phyloP scores from a whole-genome alignment of 2,329 filamentous ascomycete species.

The Diaporthe sp. region DNA sequence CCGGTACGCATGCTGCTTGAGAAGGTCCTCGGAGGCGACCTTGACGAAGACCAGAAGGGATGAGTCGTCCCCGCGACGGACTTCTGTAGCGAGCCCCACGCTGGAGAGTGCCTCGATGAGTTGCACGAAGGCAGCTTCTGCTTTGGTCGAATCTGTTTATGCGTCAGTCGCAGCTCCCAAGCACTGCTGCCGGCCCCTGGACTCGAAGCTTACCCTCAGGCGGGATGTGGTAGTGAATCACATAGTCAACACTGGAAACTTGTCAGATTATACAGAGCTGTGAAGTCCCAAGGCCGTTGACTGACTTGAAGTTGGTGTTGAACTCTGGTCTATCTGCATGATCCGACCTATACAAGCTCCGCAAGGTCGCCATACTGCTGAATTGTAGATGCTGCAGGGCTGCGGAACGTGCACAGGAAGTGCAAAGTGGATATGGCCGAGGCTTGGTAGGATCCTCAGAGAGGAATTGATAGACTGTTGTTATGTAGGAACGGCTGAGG shows the following conservation, averaged over 20 bases:
- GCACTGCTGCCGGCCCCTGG: too few species aligned
- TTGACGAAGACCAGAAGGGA: conserved; percentile 88
- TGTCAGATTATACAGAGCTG: conserved; percentile 38
- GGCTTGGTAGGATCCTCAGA: conserved; percentile 4
- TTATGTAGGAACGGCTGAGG: conserved; percentile 16
- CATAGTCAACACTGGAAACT: conserved; percentile 81
- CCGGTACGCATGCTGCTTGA: conserved; percentile 86
- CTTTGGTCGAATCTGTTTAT: conserved; percentile 73
- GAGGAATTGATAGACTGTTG: conserved; percentile 2
- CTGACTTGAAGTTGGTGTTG: conserved; percentile 58
- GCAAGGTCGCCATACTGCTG: conserved; percentile 51
- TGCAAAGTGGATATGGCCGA: conserved; percentile 1
- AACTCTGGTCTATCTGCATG: conserved; percentile 46
- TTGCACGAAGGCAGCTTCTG: conserved; percentile 81
- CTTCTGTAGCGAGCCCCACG: conserved; percentile 89
- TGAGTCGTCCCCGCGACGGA: conserved; percentile 81
- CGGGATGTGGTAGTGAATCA: conserved; percentile 83
- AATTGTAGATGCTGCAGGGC: background rate
- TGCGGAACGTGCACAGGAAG: conserved; percentile 32
- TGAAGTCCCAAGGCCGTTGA: conserved; percentile 7
- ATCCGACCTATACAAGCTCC: conserved; percentile 51
- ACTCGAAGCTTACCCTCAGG: conserved; percentile 67
- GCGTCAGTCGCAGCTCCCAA: conserved; percentile 20
- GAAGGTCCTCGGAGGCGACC: conserved; percentile 80
- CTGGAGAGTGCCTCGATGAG: conserved; percentile 81